Evolutionary conservation across 805 yeast genomes (phyloP), one percentile per base, ranked within the genome.

Genomic region (Candida tallmaniae): DNA sequence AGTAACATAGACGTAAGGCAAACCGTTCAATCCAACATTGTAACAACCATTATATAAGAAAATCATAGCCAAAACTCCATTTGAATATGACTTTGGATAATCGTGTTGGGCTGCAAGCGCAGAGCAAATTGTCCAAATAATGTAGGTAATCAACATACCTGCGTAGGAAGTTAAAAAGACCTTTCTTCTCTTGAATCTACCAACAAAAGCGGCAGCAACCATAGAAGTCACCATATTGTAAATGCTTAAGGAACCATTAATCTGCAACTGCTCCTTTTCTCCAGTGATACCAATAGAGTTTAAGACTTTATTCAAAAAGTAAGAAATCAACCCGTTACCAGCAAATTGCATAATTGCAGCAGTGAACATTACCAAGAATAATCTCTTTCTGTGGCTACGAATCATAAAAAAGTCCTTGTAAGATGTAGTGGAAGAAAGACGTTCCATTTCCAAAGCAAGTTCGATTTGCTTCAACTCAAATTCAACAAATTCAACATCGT

Each of bases 311-410:
- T 61, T 55, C 42, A 73, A 54, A 49, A 73, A 73, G 58, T 70
- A 72, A 3, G 74, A 66, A 20, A 69, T 70, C 38, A 73, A 52
- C 32, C 72, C 74, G 44, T 69, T 70, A 44, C 78, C 78, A 15
- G 74, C 65, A 27, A 68, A 38, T 32, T 42, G 46, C 39, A 38
- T 36, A 28, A 39, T 15, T 14, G 14, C 10, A 9, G 39, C 35
- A 19, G 38, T 32, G 22, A 24, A 41, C 14, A 35, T 4, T 13
- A 27, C 15, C 22, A 41, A 34, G 22, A 41, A 38, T 17, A 29
- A 27, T 35, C 44, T 41, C 27, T 38, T 41, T 23, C 41, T 21
- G 32, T 34, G 38, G 27, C 23, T 29, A 14, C 23, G 27, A 23
- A 41, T 32, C 21, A 22, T 41, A 29, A 37, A 23, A 31, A 41